These are phyloP conservation scores for Cryptococcus deneoformans DNA, from an alignment of 1,284 basidiomycete genomes.

Conservation along the genomic window DNA sequence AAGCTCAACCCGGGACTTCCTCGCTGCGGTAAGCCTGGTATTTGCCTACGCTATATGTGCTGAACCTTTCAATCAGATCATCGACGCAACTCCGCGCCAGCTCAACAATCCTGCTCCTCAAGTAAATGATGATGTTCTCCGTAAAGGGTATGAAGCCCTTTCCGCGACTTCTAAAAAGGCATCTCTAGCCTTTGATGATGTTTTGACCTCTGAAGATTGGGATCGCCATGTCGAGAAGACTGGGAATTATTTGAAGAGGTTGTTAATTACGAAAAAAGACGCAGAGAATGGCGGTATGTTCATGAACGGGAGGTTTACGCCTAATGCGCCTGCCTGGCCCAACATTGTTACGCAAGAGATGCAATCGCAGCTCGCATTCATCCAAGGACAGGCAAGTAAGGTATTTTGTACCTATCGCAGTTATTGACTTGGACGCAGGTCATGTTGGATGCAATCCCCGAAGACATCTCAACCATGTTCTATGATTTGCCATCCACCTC, in stretches of 20 bases:
- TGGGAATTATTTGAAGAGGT: conserved; percentile 29
- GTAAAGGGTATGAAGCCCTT: conserved; percentile 29
- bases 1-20: conserved; percentile 60
- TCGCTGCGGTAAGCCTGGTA: conserved; percentile 50
- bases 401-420: conserved; percentile 8
- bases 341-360: conserved; percentile 61
- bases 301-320: conserved; percentile 79
- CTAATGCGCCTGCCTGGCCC: conserved; percentile 38
- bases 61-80: conserved; percentile 15
- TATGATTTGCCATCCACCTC: conserved; percentile 79
- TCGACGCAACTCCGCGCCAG: conserved; percentile 18
- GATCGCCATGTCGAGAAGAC: conserved; percentile 21
- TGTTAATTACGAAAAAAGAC: conserved; percentile 30
- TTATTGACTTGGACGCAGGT: background rate
- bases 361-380: conserved; percentile 60
- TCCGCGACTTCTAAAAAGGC: conserved; percentile 16
- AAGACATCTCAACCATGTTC: conserved; percentile 71
- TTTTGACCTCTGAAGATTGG: conserved; percentile 44
- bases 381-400: conserved; percentile 63
- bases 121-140: conserved; percentile 25
- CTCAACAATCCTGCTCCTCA: conserved; percentile 11
- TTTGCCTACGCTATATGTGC: background rate
- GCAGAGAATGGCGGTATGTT: conserved; percentile 55
- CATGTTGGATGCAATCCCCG: conserved; percentile 61
- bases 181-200: conserved; percentile 43